Conservation (phyloP, 441 rosid species). For the Populus trichocarpa region DNA sequence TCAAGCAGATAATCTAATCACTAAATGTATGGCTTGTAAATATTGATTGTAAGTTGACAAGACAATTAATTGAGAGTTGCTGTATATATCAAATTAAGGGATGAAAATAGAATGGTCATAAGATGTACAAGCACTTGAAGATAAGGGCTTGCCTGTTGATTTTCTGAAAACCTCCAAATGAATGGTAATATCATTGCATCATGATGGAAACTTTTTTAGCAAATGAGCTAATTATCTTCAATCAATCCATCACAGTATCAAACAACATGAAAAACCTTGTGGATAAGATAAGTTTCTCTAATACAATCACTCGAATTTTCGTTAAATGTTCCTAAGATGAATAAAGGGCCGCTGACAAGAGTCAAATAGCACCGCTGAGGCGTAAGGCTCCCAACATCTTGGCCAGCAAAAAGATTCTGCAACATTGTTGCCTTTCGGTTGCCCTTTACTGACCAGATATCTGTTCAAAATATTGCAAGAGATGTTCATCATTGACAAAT, state of each 20-base stretch:
- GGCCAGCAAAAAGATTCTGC: background rate
- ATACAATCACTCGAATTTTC: background rate
- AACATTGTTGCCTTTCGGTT: background rate
- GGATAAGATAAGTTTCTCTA: background rate
- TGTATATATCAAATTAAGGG: background rate
- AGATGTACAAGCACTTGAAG: background rate
- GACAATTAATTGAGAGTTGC: background rate
- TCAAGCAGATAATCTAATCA: background rate
- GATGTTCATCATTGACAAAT: slow-evolving; percentile 22
- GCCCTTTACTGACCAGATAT: background rate
- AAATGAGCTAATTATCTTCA: background rate
- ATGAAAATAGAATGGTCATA: background rate
- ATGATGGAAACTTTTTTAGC: background rate
- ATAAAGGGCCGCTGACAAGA: background rate
- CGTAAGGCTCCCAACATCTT: background rate
- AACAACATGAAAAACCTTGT: background rate
- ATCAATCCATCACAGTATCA: background rate
- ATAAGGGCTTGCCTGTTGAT: background rate
- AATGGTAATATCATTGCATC: background rate
- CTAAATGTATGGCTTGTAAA: background rate
- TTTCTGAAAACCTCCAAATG: background rate
- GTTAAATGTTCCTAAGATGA: background rate
- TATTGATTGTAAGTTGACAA: background rate
- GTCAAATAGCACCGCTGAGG: background rate
- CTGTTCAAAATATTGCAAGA: slow-evolving; percentile 14